Base-by-base conservation (phyloP, 2,329 filamentous ascomycete species). In the Corinectria fuckeliana region DNA sequence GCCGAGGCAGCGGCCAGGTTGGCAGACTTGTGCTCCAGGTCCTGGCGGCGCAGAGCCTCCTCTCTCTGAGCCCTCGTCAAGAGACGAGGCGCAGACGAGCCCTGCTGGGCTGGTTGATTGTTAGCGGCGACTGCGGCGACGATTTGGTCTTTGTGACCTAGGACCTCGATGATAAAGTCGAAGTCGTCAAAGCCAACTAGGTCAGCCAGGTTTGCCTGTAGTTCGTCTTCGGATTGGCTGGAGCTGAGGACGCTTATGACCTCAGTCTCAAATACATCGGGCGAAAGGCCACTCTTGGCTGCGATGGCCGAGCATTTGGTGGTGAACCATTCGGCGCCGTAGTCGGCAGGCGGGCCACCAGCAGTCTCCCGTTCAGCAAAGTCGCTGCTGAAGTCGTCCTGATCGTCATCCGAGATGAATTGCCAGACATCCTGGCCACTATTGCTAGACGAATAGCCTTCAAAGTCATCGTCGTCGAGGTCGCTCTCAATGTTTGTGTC, bases 131-230 rank as follows among this genome's bases (percentile, higher is more conserved):
- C 72, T 5, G 78, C 76, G 4, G 82, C 77, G 10, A 88, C 75
- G 42, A 98, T 86, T 44, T 91, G 85, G 50, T 84, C 80, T 51
- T 93, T 87, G 73, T 94, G 88, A 2, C 88, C 84, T 51, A 98
- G 89, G n/a, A 98, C 80, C 63, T 97, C 92, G 62, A 93, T 93
- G 52, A 98, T 90, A 69, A 99, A 88, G 65, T 99, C 94, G 16
- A 99, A 81, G 71, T 98, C 92, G 68, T 95, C 93, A 70, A 94
- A 98, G 0, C 96, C 95, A 60, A 99, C 82, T 41, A 97, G 86
- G 69, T 99, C 95, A 0, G 91, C 92, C 32, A 99, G 82, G 38
- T 89, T 88, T 72, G 93, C 93, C 74, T 98, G 94, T n/a, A 98
- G 80, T 75, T 96, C 92, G 58, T 96, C 91, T 58, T 97, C 91